Evolutionary conservation across 2,329 filamentous ascomycete genomes (phyloP), one percentile per base, ranked within the genome.

Genomic region (Podosphaera aphanis): DNA sequence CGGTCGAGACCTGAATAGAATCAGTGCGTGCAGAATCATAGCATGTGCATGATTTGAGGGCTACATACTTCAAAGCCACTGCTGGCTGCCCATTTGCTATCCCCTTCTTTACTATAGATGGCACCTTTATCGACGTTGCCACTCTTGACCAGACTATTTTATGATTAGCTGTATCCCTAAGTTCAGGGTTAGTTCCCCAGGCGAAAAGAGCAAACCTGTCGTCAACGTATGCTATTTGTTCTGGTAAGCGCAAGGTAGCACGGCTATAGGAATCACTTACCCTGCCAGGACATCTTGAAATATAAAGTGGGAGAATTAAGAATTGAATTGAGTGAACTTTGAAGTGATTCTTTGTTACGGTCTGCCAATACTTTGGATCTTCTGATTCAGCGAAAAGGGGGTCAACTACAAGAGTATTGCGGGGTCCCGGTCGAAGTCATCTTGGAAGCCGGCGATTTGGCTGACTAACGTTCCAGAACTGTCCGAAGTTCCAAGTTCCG

Each of bases 61-160:
- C 31, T 41, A 56, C 58, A 47, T 57, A 60, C 58, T 8, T 51
- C 50, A 67, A 93, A 93, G 54, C 69, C 73, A 46, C 71, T 19
- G 23, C 76, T 77, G 37, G 68, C 61, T 49, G 84, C 84, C 83
- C 84, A 92, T 56, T 74, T 70, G 61, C 78, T 84, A 64, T 82
- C 81, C 57, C 84, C 83, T 55, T 80, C 80, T 52, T 65, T 66
- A 64, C 80, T 85, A 69, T 90, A 76, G 62, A 93, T 85, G 60
- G 82, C 81, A 57, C 73, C 85, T 67, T 84, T 79, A 67, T 90
- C 79, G 59, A 93, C 65, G 61, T 86, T 78, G 59, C 77, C 77
- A 57, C 71, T 77, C 66, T 71, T 79, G 59, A 92, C 73, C 57
- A 93, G 75, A 73, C 84, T 93, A 60, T 55, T 35, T 47, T 35